Evolutionary conservation across 2,329 filamentous ascomycete species (phyloP), one percentile per base, ranked within the genome.

Genomic region (Fusarium verticillioides): DNA sequence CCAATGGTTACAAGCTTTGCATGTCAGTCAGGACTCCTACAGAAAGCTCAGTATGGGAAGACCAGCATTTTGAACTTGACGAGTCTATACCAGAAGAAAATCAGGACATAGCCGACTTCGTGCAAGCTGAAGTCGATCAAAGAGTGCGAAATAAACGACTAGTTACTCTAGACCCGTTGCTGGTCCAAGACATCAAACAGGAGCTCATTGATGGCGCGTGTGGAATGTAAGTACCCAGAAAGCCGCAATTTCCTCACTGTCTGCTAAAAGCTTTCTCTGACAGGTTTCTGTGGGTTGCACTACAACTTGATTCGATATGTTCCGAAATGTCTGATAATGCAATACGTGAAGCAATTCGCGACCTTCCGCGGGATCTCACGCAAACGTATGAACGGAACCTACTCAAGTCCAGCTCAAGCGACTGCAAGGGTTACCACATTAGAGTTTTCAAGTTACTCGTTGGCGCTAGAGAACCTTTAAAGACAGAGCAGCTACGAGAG

Each of bases 61-160:
- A 4, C 5, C 39, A 40, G 6, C 6, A 0, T 15, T 40, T n/a
- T 7, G 21, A 15, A 9, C n/a, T n/a, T 15, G 1, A 15, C 2
- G 39, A 40, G 21, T n/a, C 39, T 15, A 40, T 40, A 2, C 39
- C 39, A 9, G 39, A 40, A 9, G 39, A 40, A 4, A 40, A 40
- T n/a, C 39, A 40, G 11, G 39, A 40, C 9, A 40, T 40, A n/a
- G 15, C 12, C 7, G 39, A 40, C 39, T 40, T 40, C 21, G 39
- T 40, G 8, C 12, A 40, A 6, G 39, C 6, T 40, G 39, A 40
- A 6, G 39, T 40, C 1, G 39, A 40, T 0, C 2, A 40, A 4
- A n/a, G 39, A 40, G 21, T 40, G 15, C 4, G 39, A 40, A n/a
- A 40, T 40, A 1, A n/a, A 15, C 39, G 39, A 9, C 21, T 40